A percentile compares a stretch with the other conserved stretches of the same genome.
These are phyloP conservation scores for Candida schatavii DNA, from an alignment of 805 yeast species.

Conservation along the genomic window DNA sequence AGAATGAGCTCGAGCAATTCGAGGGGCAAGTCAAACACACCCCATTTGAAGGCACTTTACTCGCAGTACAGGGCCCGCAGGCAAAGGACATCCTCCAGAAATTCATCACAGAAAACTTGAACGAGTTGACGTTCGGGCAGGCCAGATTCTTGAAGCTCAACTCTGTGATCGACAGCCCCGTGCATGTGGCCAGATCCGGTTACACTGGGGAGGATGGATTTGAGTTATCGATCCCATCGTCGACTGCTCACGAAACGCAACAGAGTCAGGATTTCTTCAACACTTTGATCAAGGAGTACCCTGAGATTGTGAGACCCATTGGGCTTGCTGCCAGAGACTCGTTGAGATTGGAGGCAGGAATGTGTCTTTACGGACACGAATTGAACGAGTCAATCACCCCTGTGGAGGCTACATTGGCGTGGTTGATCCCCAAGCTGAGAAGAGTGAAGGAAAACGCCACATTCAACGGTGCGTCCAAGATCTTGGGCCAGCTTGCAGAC, in stretches of 20 bases:
- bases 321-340: slow-evolving; percentile 99
- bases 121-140: slow-evolving; percentile 71
- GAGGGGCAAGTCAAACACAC: slow-evolving; percentile 37
- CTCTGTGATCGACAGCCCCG: slow-evolving; percentile 39
- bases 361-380: slow-evolving; percentile 97
- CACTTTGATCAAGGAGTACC: slow-evolving; percentile 49
- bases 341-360: slow-evolving; percentile 92
- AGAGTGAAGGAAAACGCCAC: slow-evolving; percentile 44
- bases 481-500: slow-evolving; percentile 67
- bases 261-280: slow-evolving; percentile 60
- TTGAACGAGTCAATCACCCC: slow-evolving; percentile 78
- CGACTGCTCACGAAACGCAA: slow-evolving; percentile 34
- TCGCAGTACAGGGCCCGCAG: slow-evolving; percentile 93
- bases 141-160: slow-evolving; percentile 47
- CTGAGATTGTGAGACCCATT: slow-evolving; percentile 70
- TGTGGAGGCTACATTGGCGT: slow-evolving; percentile 80
- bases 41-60: slow-evolving; percentile 66
- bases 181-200: slow-evolving; percentile 91
- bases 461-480: slow-evolving; percentile 76
- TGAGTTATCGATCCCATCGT: slow-evolving; percentile 74
- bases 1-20: slow-evolving; percentile 40
- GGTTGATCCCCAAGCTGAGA: slow-evolving; percentile 86
- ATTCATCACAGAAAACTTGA: slow-evolving; percentile 55
- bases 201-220: slow-evolving; percentile 99
- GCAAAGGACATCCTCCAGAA: slow-evolving; percentile 67